phyloP scores from a whole-genome alignment of 192 early-diverging fungal species.

The Gaertneriomyces semiglobifer region DNA sequence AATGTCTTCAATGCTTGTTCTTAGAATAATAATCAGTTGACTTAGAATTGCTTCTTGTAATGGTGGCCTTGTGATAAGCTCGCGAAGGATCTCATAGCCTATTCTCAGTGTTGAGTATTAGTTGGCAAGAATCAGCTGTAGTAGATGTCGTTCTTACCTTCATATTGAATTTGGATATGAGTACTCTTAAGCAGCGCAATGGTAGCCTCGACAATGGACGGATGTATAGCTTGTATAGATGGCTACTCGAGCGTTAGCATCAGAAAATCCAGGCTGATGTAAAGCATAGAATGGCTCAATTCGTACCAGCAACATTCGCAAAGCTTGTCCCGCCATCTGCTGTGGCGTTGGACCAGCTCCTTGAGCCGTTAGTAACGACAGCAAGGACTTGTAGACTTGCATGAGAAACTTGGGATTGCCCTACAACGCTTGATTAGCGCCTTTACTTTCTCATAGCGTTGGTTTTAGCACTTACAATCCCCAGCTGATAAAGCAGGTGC shows the following conservation, averaged over 20 bases:
- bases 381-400: conserved; percentile 60
- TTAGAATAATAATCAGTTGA: conserved; percentile 49
- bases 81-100: conserved; percentile 56
- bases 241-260: conserved; percentile 31
- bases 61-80: conserved; percentile 38
- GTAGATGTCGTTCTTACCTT: conserved; percentile 38
- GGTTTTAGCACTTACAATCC: conserved; percentile 33
- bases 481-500: conserved; percentile 53
- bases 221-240: conserved; percentile 49
- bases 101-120: not conserved
- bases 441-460: too few species aligned
- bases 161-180: conserved; percentile 63
- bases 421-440: conserved; percentile 16
- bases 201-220: conserved; percentile 54
- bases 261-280: not conserved
- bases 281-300: not conserved
- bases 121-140: not conserved
- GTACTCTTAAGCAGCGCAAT: conserved; percentile 48
- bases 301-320: conserved; percentile 51
- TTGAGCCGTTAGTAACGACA: conserved; percentile 51
- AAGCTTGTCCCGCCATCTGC: conserved; percentile 61
- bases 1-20: conserved; percentile 41
- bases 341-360: conserved; percentile 47
- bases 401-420: conserved; percentile 64
- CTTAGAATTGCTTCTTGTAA: conserved; percentile 52